Conservation (phyloP, 768 basidiomycete species). For the Cubamyces sp. region DNA sequence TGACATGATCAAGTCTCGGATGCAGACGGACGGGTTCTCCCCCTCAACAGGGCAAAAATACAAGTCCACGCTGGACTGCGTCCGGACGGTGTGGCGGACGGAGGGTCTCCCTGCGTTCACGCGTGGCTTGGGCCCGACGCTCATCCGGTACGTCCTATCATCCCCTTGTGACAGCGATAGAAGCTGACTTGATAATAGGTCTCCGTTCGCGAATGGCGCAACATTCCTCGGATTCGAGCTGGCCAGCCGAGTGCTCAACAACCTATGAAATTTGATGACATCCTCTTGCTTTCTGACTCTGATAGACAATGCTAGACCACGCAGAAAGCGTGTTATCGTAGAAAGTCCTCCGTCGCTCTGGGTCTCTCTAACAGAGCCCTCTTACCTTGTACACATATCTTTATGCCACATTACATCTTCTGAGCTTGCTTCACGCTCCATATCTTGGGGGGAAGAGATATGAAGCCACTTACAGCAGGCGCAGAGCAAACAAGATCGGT, state of each 20-base stretch:
- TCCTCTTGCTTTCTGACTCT: background rate
- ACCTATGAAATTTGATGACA: constrained; percentile 21
- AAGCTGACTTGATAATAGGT: constrained; percentile 47
- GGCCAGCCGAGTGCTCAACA: constrained; percentile 72
- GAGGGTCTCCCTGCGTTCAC: constrained; percentile 89
- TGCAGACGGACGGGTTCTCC: constrained; percentile 93
- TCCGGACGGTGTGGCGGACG: constrained; percentile 77
- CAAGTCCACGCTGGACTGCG: constrained; percentile 79
- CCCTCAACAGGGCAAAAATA: constrained; percentile 81
- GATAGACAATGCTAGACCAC: constrained; percentile 12
- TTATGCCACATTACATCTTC: background rate
- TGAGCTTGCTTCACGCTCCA: background rate
- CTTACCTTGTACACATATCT: background rate
- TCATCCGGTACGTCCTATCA: constrained; percentile 70
- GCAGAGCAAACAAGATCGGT: background rate
- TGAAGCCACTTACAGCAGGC: background rate
- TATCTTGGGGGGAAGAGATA: background rate
- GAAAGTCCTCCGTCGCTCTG: background rate
- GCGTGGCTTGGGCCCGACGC: constrained; percentile 87
- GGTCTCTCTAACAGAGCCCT: too few relatives aligned
- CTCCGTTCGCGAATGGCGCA: constrained; percentile 95
- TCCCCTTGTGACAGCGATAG: background rate
- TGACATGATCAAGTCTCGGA: constrained; percentile 94
- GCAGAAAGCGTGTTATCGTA: constrained; percentile 6
- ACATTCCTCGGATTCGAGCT: constrained; percentile 97